Conservation (phyloP, 108 stramenopile species). For the Cyclostephanos invisitatus region DNA sequence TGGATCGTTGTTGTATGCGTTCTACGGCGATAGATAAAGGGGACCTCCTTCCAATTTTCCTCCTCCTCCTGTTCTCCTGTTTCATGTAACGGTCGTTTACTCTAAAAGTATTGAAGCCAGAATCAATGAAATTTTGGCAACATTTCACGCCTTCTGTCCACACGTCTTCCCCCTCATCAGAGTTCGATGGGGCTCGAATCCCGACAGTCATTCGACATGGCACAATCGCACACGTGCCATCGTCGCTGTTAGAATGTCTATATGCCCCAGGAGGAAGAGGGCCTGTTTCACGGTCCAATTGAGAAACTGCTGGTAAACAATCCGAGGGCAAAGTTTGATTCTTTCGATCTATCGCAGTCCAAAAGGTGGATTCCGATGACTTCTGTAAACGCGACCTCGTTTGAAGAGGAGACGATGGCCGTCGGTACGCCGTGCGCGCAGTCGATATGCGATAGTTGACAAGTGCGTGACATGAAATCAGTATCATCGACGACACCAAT, state of each 20-base stretch:
- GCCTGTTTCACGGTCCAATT: slow-evolving; percentile 33
- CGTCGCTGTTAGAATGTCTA: slow-evolving; percentile 6
- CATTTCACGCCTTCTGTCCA: slow-evolving; percentile 37
- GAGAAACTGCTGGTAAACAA: slow-evolving; percentile 26
- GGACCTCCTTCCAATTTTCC: background rate
- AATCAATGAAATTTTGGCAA: slow-evolving; percentile 61
- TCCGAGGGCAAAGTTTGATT: slow-evolving; percentile 3
- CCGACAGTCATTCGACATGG: slow-evolving; percentile 25
- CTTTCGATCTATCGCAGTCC: slow-evolving; percentile 25
- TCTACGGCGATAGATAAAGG: slow-evolving; percentile 6
- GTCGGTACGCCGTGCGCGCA: background rate
- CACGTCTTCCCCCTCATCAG: slow-evolving; percentile 19
- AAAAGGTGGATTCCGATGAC: slow-evolving; percentile 47
- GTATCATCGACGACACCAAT: slow-evolving; percentile 5
- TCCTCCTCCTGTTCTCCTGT: background rate
- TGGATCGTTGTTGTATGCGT: slow-evolving; percentile 1
- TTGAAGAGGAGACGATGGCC: slow-evolving; percentile 5
- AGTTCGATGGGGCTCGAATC: slow-evolving; percentile 13
- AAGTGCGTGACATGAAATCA: background rate
- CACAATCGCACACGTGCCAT: slow-evolving; percentile 9
- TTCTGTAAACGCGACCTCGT: slow-evolving; percentile 13
- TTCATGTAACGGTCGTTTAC: slow-evolving; percentile 14
- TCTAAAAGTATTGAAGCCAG: slow-evolving; percentile 69
- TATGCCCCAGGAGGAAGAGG: slow-evolving; percentile 47
- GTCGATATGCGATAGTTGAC: background rate